These are phyloP conservation scores for Lactarius hengduanensis DNA, from an alignment of 768 basidiomycete species.

Conservation along the genomic window DNA sequence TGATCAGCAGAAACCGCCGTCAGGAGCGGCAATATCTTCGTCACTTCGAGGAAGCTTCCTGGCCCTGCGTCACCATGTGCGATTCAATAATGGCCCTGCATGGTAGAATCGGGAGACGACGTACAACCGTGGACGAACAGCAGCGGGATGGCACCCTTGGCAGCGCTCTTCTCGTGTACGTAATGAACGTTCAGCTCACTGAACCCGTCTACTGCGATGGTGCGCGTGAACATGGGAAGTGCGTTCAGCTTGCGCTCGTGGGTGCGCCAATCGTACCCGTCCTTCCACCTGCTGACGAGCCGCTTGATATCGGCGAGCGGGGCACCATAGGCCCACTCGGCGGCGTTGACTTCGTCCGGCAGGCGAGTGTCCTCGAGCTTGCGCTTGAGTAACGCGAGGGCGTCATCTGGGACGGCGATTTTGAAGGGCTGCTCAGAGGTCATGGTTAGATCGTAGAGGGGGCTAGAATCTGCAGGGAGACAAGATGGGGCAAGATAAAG, in stretches of 20 bases:
- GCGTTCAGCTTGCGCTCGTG: no score
- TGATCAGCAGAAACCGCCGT: conserved; percentile 37
- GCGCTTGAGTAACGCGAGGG: conserved; percentile 38
- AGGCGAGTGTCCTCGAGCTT: no score
- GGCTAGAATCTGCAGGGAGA: no score
- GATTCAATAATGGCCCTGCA: background rate
- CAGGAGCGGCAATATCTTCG: conserved; percentile 51
- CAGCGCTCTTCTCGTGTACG: conserved; percentile 35
- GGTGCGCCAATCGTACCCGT: no score
- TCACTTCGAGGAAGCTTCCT: conserved; percentile 50
- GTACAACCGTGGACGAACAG: conserved; percentile 57
- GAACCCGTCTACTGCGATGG: no score
- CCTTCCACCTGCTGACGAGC: no score
- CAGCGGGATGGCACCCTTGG: conserved; percentile 46
- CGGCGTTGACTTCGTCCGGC: no score
- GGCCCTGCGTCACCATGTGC: conserved; percentile 42
- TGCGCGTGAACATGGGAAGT: no score
- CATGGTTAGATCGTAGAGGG: background rate
- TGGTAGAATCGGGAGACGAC: conserved; percentile 18
- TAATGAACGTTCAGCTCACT: background rate
- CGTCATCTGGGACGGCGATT: conserved; percentile 45
- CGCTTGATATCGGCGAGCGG: conserved; percentile 3
- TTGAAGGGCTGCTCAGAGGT: conserved; percentile 44
- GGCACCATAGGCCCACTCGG: no score
- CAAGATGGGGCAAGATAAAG: no score